Percentiles rank a stretch among this genome's conserved stretches.
These are phyloP conservation scores for Talaromyces verruculosus DNA, from an alignment of 2,329 filamentous ascomycete genomes.

Conservation along the genomic window DNA sequence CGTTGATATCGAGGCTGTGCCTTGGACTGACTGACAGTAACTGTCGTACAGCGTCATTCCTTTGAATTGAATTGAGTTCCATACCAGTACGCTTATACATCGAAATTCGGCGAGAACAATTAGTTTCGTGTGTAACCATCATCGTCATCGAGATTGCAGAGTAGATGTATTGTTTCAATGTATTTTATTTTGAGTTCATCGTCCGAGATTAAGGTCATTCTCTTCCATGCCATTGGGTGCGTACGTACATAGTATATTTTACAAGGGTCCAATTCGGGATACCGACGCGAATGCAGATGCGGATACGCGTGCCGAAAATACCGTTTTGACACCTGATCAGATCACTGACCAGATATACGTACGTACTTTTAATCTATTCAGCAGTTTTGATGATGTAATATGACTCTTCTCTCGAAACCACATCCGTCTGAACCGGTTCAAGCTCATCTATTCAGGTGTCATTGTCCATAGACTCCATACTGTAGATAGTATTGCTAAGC, in stretches of 20 bases:
- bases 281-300: not conserved
- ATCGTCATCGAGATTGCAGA: not conserved
- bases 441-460: not conserved
- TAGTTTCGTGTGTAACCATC: not conserved
- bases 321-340: not conserved
- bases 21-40: not conserved
- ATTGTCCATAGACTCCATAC: not conserved
- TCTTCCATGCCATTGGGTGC: not conserved
- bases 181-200: constrained; percentile 1
- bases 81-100: not conserved
- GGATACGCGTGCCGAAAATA: not conserved
- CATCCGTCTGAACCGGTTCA: not conserved
- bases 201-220: not conserved
- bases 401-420: not conserved
- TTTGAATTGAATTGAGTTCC: not conserved
- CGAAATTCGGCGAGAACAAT: not conserved
- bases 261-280: constrained; percentile 7
- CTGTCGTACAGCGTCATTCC: not conserved
- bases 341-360: not conserved
- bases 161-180: not conserved
- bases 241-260: not conserved
- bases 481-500: not conserved
- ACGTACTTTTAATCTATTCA: not conserved
- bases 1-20: constrained; percentile 1
- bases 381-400: not conserved